Base-by-base conservation (phyloP, 352 stramenopile genomes). In the Pythium biforme region DNA sequence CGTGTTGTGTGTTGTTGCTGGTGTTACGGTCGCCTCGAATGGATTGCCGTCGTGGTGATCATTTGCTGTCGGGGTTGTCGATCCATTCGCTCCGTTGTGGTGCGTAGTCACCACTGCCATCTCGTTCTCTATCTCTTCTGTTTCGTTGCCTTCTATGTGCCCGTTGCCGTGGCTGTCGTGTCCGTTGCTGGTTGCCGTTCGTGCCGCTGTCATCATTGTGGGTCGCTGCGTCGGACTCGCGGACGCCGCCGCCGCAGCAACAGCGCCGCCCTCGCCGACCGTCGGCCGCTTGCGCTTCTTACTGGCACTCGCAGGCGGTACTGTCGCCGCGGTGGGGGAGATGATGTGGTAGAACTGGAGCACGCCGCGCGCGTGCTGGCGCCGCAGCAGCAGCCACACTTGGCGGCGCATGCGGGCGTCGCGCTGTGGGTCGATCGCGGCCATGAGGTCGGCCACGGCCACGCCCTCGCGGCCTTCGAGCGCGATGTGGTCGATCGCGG, bases 241-340 rank as follows among this genome's bases (percentile, higher is more conserved):
- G 5, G 40, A 23, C 40, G 40, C n/a, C 19, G 7, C n/a, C n/a
- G n/a, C n/a, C n/a, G n/a, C n/a, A n/a, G n/a, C n/a, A n/a, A n/a
- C n/a, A n/a, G n/a, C 40, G 7, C 40, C 14, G 40, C 39, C 15
- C 20, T 11, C 33, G 11, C 46, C 37, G 19, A 58, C 25, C 2
- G 23, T 72, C 26, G 76, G 72, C 10, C 82, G 76, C 53, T 87
- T 86, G 37, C 78, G 73, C 53, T 91, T 89, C 75, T 83, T 89
- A 48, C 71, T 62, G 17, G 46, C 31, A 17, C 22, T 40, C 10
- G 15, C 19, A 8, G 9, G 39, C 14, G 55, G 14, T n/a, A 22
- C 3, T 22, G 39, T 20, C 10, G 39, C 39, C 15, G 39, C 4
- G 1, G 39, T 5, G 33, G 43, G 46, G 26, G 61, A 22, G 29